These are phyloP conservation scores for Candida namnaoensis DNA, from an alignment of 805 yeast species.

Conservation along the genomic window DNA sequence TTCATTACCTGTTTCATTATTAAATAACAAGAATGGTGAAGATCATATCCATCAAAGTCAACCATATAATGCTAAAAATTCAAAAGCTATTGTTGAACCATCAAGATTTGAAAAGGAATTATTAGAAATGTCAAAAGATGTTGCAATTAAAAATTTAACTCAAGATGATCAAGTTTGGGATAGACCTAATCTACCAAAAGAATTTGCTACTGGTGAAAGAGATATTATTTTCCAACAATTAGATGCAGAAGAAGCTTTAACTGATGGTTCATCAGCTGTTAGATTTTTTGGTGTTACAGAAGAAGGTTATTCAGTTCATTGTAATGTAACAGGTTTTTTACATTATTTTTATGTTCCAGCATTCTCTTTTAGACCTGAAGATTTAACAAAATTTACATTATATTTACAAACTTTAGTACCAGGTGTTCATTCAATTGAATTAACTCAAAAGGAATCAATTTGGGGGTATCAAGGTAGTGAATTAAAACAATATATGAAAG, in stretches of 20 bases:
- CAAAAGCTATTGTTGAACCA: conserved; percentile 24
- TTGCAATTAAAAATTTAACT: conserved; percentile 12
- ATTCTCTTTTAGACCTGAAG: conserved; percentile 52
- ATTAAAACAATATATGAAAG: conserved; percentile 71
- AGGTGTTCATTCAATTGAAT: conserved; percentile 58
- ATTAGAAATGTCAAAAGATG: conserved; percentile 30
- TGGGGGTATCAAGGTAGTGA: conserved; percentile 89
- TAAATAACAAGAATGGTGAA: conserved; percentile 5
- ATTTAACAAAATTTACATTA: conserved; percentile 36
- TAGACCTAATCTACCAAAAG: conserved; percentile 47
- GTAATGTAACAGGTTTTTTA: conserved; percentile 80
- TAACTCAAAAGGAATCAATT: conserved; percentile 69
- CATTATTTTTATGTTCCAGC: conserved; percentile 92
- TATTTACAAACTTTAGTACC: conserved; percentile 38
- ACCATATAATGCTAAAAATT: conserved; percentile 19
- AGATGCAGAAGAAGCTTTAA: conserved; percentile 81
- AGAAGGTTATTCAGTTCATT: conserved; percentile 80
- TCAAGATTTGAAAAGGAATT: conserved; percentile 48
- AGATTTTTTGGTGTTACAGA: conserved; percentile 90
- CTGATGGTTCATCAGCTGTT: conserved; percentile 52
- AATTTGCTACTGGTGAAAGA: conserved; percentile 34
- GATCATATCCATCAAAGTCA: conserved; percentile 17
- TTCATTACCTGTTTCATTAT: conserved; percentile 15
- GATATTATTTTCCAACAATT: conserved; percentile 82
- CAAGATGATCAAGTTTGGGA: conserved; percentile 33